Conservation (phyloP, 1,139 yeast species). For the Zygosaccharomyces sapae region DNA sequence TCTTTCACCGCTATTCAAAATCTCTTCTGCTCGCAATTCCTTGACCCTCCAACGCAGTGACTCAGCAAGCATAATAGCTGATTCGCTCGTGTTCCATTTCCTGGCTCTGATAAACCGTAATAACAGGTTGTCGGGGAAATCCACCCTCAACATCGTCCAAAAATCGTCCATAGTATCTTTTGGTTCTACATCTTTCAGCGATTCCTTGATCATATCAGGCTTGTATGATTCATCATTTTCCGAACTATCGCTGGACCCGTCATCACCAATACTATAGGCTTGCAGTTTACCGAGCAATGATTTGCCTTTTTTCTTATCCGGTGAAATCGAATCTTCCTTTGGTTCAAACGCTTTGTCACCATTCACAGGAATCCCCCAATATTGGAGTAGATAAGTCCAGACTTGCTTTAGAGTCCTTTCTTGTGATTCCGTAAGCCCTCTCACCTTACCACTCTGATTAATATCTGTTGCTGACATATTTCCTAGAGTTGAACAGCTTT, state of each 20-base stretch:
- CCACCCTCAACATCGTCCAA: constrained; percentile 58
- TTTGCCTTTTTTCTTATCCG: constrained; percentile 24
- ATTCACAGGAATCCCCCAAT: constrained; percentile 54
- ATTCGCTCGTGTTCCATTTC: constrained; percentile 62
- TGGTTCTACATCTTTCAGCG: constrained; percentile 42
- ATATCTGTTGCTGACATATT: not conserved
- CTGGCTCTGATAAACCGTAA: constrained; percentile 69
- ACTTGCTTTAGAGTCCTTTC: constrained; percentile 67
- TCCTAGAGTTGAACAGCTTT: not conserved
- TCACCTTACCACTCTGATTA: constrained; percentile 39
- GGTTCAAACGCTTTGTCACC: constrained; percentile 33
- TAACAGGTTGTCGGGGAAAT: constrained; percentile 65
- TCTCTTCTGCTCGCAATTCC: constrained; percentile 53
- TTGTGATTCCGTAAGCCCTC: constrained; percentile 56
- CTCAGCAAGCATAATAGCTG: constrained; percentile 60
- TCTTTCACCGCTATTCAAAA: constrained; percentile 60
- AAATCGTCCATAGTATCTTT: constrained; percentile 46
- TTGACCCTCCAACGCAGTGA: constrained; percentile 67
- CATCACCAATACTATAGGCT: constrained; percentile 17
- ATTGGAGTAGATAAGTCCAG: constrained; percentile 64
- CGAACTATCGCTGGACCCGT: constrained; percentile 30
- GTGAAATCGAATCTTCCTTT: constrained; percentile 19
- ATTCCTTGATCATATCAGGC: constrained; percentile 32
- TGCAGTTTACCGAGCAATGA: constrained; percentile 21
- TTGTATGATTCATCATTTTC: constrained; percentile 18